phyloP scores from a whole-genome alignment of 139 green algal species.

The Chlorella sp. region DNA sequence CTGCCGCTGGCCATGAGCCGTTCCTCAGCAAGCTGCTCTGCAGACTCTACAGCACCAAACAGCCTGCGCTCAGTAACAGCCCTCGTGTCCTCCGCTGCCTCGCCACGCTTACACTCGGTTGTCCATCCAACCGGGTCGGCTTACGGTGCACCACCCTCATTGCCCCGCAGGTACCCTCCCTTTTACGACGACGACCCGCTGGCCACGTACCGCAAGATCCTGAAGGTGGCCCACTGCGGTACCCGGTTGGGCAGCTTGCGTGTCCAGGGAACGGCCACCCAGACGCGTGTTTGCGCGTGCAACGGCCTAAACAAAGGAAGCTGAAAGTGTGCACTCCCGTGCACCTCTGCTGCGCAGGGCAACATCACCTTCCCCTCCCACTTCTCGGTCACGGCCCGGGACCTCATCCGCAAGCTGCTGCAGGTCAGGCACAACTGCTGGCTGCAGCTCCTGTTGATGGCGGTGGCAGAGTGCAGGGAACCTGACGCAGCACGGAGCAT shows the following conservation, averaged over 20 bases:
- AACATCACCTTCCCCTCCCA: conserved; percentile 22
- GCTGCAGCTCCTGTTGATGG: not conserved
- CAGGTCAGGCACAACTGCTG: conserved; percentile 41
- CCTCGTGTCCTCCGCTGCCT: no score
- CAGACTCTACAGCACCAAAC: no score
- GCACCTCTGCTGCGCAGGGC: conserved; percentile 44
- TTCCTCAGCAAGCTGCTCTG: no score
- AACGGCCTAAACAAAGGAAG: conserved; percentile 62
- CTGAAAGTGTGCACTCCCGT: no score
- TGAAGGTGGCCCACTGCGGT: conserved; percentile 11
- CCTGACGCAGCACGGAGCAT: no score
- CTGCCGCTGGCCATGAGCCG: no score
- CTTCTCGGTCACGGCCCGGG: conserved; percentile 32
- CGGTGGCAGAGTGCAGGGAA: no score
- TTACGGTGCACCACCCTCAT: no score
- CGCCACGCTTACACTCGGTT: no score
- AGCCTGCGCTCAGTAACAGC: no score
- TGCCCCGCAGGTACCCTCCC: conserved; percentile 57
- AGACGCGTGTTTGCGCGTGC: conserved; percentile 54
- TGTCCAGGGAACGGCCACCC: conserved; percentile 51
- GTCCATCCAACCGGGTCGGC: no score
- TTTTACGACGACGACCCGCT: conserved; percentile 83
- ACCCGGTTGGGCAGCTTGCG: not conserved
- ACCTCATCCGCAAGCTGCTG: conserved; percentile 77
- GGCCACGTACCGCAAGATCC: conserved; percentile 81